A percentile compares a stretch with the other conserved stretches of the same genome.
These are phyloP conservation scores for Phytophthora sp. DNA, from an alignment of 352 stramenopile genomes.

Conservation along the genomic window DNA sequence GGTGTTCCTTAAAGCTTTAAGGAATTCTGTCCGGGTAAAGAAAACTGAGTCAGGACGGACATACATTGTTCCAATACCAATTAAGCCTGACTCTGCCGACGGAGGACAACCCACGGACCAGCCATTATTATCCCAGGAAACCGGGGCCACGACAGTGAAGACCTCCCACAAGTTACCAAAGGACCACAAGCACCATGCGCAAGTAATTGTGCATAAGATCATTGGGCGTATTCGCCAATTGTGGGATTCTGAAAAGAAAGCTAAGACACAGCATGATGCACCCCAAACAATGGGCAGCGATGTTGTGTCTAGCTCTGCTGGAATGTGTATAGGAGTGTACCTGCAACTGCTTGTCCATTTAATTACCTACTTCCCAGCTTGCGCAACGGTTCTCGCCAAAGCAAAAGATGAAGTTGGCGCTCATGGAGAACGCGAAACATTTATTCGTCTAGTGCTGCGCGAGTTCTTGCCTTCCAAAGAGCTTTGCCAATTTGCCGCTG, in stretches of 20 bases:
- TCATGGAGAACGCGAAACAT: slow-evolving; percentile 36
- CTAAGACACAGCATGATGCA: slow-evolving; percentile 21
- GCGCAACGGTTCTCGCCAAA: slow-evolving; percentile 72
- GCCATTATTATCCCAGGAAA: slow-evolving; percentile 13
- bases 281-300: slow-evolving; percentile 9
- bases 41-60: slow-evolving; percentile 82
- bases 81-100: slow-evolving; percentile 27
- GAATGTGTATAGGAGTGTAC: slow-evolving; percentile 70
- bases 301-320: slow-evolving; percentile 4
- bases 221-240: slow-evolving; percentile 59
- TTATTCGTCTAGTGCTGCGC: slow-evolving; percentile 62
- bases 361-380: slow-evolving; percentile 71
- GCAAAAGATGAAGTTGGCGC: slow-evolving; percentile 35
- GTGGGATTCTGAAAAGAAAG: slow-evolving; percentile 61
- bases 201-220: slow-evolving; percentile 68
- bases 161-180: slow-evolving; percentile 62
- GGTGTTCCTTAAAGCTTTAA: slow-evolving; percentile 75
- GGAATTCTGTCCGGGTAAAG: slow-evolving; percentile 74
- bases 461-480: slow-evolving; percentile 80
- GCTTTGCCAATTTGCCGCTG: slow-evolving; percentile 67
- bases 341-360: slow-evolving; percentile 77
- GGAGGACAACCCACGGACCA: slow-evolving; percentile 4
- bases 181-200: slow-evolving; percentile 67
- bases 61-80: slow-evolving; percentile 68
- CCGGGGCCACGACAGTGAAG: slow-evolving; percentile 35